Evolutionary conservation across 768 basidiomycete genomes (phyloP).

Genomic region (Cantharellus cinnabarinus): DNA sequence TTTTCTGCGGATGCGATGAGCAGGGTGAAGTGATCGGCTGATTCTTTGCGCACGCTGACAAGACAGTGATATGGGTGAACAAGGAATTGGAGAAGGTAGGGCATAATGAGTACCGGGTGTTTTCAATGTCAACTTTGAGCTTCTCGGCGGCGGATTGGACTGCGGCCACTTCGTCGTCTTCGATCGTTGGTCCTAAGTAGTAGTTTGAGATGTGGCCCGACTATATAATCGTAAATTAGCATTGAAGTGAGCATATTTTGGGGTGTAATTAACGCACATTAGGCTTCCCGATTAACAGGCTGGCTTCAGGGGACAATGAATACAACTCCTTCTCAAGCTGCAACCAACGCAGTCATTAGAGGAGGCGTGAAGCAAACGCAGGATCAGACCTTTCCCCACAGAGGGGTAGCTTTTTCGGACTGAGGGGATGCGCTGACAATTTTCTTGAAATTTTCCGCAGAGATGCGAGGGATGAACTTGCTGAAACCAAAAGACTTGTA

Average conservation of each 20-base stretch:
- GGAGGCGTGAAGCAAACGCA: not conserved
- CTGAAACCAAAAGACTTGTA: constrained; percentile 70
- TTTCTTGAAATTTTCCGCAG: constrained; percentile 37
- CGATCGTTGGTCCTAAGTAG: constrained; percentile 46
- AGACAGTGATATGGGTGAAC: not conserved
- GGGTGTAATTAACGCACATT: constrained; percentile 1
- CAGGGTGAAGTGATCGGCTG: constrained; percentile 39
- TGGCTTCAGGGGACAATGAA: constrained; percentile 37
- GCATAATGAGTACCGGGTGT: constrained; percentile 40
- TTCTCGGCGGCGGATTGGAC: constrained; percentile 61
- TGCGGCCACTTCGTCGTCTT: constrained; percentile 57
- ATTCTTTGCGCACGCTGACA: constrained; percentile 48
- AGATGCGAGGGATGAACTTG: constrained; percentile 61
- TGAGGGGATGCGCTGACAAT: constrained; percentile 44
- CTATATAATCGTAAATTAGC: constrained; percentile 6
- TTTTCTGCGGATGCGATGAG: constrained; percentile 47
- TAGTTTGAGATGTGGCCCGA: constrained; percentile 70
- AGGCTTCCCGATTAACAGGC: constrained; percentile 63
- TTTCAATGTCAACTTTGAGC: constrained; percentile 52
- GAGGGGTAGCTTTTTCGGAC: constrained; percentile 27
- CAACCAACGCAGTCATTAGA: not conserved
- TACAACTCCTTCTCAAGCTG: constrained; percentile 65
- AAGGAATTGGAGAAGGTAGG: not conserved
- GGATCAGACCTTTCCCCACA: constrained; percentile 39
- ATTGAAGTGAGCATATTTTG: not conserved